phyloP scores from a whole-genome alignment of 441 rosid species.

The Biscutella laevigata region DNA sequence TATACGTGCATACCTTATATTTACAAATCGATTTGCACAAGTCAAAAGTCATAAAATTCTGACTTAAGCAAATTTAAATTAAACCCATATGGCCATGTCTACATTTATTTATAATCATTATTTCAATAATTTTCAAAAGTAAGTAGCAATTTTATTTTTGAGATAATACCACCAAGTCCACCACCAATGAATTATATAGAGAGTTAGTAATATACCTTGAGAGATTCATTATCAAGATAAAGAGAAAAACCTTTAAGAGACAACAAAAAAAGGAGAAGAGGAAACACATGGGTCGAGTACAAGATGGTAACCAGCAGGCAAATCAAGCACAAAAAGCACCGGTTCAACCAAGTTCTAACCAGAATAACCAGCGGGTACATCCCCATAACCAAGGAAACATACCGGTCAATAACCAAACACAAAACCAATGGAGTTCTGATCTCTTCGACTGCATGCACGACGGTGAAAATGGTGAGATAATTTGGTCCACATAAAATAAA shows the following conservation, averaged over 20 bases:
- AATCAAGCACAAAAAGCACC: neutral
- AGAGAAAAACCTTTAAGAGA: neutral
- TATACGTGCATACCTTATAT: no score
- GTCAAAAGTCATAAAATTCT: neutral
- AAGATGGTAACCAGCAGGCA: neutral
- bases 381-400: neutral
- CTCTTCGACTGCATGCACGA: conserved; percentile 19
- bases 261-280: neutral
- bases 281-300: conserved; percentile 13
- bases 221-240: neutral
- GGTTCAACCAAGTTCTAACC: neutral
- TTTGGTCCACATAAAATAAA: no score
- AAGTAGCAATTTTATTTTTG: neutral
- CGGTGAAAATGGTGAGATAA: conserved; percentile 18
- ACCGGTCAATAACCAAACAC: conserved; percentile 5
- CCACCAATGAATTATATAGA: neutral
- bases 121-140: neutral
- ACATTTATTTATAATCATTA: neutral
- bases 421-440: conserved; percentile 16
- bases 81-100: neutral
- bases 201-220: no score
- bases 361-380: neutral
- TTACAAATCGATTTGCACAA: no score
- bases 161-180: neutral
- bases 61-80: neutral